These are phyloP conservation scores for Blastobotrys peoriensis DNA, from an alignment of 805 yeast genomes.

Conservation along the genomic window DNA sequence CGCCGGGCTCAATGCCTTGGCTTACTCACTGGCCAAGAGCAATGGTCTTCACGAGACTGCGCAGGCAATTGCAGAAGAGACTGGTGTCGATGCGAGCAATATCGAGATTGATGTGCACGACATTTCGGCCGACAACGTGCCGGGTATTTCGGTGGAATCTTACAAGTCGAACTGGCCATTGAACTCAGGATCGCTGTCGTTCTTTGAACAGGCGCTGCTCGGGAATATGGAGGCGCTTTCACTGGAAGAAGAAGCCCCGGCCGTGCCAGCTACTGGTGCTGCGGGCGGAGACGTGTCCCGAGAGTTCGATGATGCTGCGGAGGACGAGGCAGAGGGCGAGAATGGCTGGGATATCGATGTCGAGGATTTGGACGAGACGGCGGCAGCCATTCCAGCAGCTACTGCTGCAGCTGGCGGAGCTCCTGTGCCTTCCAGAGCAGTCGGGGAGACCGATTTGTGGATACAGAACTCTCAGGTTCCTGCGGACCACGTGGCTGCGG, in stretches of 20 bases:
- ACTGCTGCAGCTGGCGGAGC: slow-evolving; percentile 22
- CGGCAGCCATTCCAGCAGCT: slow-evolving; percentile 29
- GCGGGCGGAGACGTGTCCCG: too few relatives aligned
- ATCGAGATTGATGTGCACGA: slow-evolving; percentile 51
- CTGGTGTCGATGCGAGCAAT: slow-evolving; percentile 59
- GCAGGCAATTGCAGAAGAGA: slow-evolving; percentile 58
- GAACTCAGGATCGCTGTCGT: slow-evolving; percentile 62
- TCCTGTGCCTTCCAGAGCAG: slow-evolving; percentile 15
- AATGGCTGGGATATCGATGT: slow-evolving; percentile 56
- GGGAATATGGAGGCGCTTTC: slow-evolving; percentile 69
- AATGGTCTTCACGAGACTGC: slow-evolving; percentile 78
- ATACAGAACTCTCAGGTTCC: slow-evolving; percentile 82
- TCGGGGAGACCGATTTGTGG: slow-evolving; percentile 71
- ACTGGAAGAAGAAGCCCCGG: slow-evolving; percentile 38
- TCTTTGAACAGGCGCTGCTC: slow-evolving; percentile 75
- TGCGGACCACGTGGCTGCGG: slow-evolving; percentile 92
- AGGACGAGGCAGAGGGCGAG: slow-evolving; percentile 77
- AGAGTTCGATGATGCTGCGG: slow-evolving; percentile 28
- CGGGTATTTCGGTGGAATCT: slow-evolving; percentile 42
- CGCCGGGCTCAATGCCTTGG: slow-evolving; percentile 80
- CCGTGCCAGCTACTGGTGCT: slow-evolving; percentile 20
- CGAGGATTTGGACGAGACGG: slow-evolving; percentile 52
- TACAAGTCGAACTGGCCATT: slow-evolving; percentile 72
- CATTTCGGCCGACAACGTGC: slow-evolving; percentile 32
- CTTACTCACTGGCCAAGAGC: slow-evolving; percentile 86